phyloP scores from a whole-genome alignment of 179 eudicot genomes.

The Spinacia oleracea region DNA sequence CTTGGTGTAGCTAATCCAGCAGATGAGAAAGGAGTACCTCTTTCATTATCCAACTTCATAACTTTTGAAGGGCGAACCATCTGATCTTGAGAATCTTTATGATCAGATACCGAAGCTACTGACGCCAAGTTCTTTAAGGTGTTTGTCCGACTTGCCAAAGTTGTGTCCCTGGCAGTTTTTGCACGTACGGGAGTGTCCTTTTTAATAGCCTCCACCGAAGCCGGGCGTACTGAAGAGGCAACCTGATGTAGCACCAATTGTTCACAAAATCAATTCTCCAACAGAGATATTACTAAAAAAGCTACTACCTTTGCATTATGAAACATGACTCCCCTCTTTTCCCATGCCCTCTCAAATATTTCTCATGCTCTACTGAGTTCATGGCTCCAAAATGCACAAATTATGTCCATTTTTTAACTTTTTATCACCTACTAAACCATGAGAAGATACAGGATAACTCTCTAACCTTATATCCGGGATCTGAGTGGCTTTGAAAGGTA shows the following conservation, averaged over 20 bases:
- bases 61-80: slow-evolving; percentile 54
- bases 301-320: not conserved
- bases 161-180: slow-evolving; percentile 30
- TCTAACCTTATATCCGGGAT: slow-evolving; percentile 54
- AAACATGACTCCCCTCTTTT: not conserved
- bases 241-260: slow-evolving; percentile 33
- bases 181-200: slow-evolving; percentile 32
- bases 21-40: slow-evolving; percentile 38
- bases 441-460: not conserved
- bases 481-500: slow-evolving; percentile 37
- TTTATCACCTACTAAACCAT: not conserved
- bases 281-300: not conserved
- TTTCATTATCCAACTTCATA: slow-evolving; percentile 56
- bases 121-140: slow-evolving; percentile 29
- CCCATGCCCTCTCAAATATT: not conserved
- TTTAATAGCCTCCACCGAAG: slow-evolving; percentile 30
- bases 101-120: slow-evolving; percentile 35
- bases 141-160: slow-evolving; percentile 29
- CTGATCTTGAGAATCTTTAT: slow-evolving; percentile 40
- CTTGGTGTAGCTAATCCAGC: slow-evolving; percentile 35
- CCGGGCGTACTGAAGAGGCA: slow-evolving; percentile 35
- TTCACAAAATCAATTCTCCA: not conserved
- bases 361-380: not conserved
- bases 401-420: not conserved
- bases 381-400: slow-evolving; percentile 1